A percentile compares a stretch with the other conserved stretches of the same genome.
Evolutionary conservation across 768 basidiomycete genomes (phyloP).

Genomic region (Kwoniella shandongensis): DNA sequence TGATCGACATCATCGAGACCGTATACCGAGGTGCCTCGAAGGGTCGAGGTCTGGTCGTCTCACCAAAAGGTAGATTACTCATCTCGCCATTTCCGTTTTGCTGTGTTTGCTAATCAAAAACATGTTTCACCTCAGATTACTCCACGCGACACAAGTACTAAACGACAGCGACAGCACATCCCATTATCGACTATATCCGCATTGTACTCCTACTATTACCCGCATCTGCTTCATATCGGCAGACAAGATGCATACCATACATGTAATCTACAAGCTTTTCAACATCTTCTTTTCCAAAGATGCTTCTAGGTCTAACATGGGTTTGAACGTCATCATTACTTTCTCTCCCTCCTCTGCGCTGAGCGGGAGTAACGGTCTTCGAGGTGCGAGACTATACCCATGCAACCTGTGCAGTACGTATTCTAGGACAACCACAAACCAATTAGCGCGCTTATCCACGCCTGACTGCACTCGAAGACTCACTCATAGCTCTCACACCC

Average conservation of each 20-base stretch:
- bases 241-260: too few relatives aligned
- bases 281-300: background rate
- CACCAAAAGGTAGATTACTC: conserved; percentile 75
- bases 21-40: conserved; percentile 97
- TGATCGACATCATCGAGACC: conserved; percentile 97
- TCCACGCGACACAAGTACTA: conserved; percentile 79
- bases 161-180: too few relatives aligned
- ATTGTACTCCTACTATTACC: too few relatives aligned
- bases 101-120: background rate
- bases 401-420: background rate
- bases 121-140: conserved; percentile 60
- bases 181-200: too few relatives aligned
- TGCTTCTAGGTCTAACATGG: background rate
- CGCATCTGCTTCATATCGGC: background rate
- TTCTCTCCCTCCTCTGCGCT: background rate
- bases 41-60: conserved; percentile 95
- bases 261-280: too few relatives aligned
- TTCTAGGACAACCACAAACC: too few relatives aligned
- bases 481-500: background rate
- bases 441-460: too few relatives aligned
- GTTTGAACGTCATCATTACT: background rate
- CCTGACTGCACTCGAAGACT: background rate
- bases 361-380: background rate
- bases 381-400: background rate
- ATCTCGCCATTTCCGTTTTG: conserved; percentile 9